Evolutionary conservation across 2,329 filamentous ascomycete genomes (phyloP).

Genomic region (Furcasterigmium furcatum): DNA sequence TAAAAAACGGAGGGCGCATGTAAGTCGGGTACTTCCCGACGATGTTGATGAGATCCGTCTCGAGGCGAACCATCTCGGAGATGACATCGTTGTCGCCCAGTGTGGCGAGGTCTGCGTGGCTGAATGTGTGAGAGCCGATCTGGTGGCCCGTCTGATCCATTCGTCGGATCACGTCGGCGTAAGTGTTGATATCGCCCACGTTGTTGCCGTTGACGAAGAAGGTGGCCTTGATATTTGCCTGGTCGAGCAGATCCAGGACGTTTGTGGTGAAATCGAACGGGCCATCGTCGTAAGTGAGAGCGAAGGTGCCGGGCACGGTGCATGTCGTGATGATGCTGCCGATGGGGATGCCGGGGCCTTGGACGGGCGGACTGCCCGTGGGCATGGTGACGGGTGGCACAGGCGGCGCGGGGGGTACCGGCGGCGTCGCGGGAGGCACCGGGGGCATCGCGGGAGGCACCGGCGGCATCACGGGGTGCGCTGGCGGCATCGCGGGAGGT

Average conservation of each 20-base stretch:
- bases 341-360: conserved; percentile 4
- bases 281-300: conserved; percentile 44
- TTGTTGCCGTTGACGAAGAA: conserved; percentile 33
- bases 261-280: conserved; percentile 35
- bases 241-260: conserved; percentile 32
- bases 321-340: conserved; percentile 18
- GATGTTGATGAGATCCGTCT: conserved; percentile 38
- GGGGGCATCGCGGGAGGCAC: too few species aligned
- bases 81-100: conserved; percentile 24
- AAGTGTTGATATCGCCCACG: conserved; percentile 23
- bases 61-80: conserved; percentile 38
- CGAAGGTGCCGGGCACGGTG: conserved; percentile 28
- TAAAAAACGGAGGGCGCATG: conserved; percentile 40
- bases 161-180: conserved; percentile 20
- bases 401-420: too few species aligned
- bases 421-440: too few species aligned
- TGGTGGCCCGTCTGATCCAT: conserved; percentile 1
- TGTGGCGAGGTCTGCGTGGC: conserved; percentile 38
- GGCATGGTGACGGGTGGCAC: too few species aligned
- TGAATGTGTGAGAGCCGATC: conserved; percentile 14
- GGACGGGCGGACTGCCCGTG: not conserved
- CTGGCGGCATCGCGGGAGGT: too few species aligned
- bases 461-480: too few species aligned
- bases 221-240: conserved; percentile 26
- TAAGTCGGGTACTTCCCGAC: conserved; percentile 36